These are phyloP conservation scores for Primulina eburnea DNA, from an alignment of 257 asterid genomes.

Conservation along the genomic window DNA sequence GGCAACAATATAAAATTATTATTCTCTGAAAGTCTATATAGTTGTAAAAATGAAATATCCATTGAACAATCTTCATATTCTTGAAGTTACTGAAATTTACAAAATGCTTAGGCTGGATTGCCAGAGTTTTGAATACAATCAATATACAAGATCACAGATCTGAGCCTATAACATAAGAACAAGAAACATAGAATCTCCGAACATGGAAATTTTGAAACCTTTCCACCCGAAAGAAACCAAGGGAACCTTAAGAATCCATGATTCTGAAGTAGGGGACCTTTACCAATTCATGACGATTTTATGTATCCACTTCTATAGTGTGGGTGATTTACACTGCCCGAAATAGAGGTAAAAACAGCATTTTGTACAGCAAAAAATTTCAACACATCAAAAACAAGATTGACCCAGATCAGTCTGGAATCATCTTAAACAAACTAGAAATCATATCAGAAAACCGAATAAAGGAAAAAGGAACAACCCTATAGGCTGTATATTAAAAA, in stretches of 20 bases:
- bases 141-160: conserved; percentile 32
- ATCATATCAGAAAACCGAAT: not conserved
- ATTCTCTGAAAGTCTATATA: conserved; percentile 17
- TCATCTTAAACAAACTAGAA: not conserved
- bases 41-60: conserved; percentile 17
- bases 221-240: conserved; percentile 22
- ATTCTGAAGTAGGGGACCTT: conserved; percentile 16
- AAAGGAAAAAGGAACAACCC: not conserved
- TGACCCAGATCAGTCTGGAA: conserved; percentile 6
- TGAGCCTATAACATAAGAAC: conserved; percentile 11
- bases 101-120: conserved; percentile 12
- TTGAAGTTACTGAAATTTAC: conserved; percentile 24
- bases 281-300: conserved; percentile 17
- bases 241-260: conserved; percentile 19
- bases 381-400: conserved; percentile 14
- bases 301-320: not conserved
- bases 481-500: not conserved
- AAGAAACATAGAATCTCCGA: conserved; percentile 16
- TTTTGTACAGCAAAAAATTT: conserved; percentile 10
- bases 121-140: conserved; percentile 10
- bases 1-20: conserved; percentile 32
- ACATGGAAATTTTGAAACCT: conserved; percentile 18
- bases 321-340: not conserved
- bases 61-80: conserved; percentile 24
- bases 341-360: conserved; percentile 10